Conservation (phyloP, 371 early-diverging fungal species). For the Phascolomyces articulosus region DNA sequence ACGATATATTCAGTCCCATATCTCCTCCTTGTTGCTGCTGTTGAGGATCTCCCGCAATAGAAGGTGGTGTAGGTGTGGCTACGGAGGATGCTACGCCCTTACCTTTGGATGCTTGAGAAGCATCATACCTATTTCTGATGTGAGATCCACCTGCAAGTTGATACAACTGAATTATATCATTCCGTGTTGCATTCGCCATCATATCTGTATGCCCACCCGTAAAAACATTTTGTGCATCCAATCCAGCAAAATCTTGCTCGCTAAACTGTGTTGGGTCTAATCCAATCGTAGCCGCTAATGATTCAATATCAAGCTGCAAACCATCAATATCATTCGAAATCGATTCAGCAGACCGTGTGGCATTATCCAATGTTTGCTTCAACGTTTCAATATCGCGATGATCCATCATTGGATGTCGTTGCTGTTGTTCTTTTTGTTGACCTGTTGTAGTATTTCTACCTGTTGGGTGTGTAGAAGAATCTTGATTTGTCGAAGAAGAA, state of each 20-base stretch:
- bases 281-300: conserved; percentile 35
- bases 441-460: no score
- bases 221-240: conserved; percentile 3
- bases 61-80: no score
- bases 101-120: conserved; percentile 4
- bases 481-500: no score
- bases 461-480: no score
- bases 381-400: conserved; percentile 19
- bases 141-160: conserved; percentile 20
- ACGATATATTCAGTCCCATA: neutral
- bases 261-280: conserved; percentile 29
- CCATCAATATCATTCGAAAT: conserved; percentile 41
- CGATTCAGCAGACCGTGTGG: conserved; percentile 33
- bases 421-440: no score
- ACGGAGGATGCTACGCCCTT: neutral
- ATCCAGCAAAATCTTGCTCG: conserved; percentile 14
- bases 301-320: conserved; percentile 37
- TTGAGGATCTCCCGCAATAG: no score
- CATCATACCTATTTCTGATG: conserved; percentile 12
- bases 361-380: conserved; percentile 26
- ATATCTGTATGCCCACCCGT: conserved; percentile 12
- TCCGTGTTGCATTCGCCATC: conserved; percentile 16
- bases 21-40: no score
- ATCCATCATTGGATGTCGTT: neutral
- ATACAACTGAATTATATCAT: conserved; percentile 19